Evolutionary conservation across 2,329 filamentous ascomycete species (phyloP).

Genomic region (Xylaria sp.): DNA sequence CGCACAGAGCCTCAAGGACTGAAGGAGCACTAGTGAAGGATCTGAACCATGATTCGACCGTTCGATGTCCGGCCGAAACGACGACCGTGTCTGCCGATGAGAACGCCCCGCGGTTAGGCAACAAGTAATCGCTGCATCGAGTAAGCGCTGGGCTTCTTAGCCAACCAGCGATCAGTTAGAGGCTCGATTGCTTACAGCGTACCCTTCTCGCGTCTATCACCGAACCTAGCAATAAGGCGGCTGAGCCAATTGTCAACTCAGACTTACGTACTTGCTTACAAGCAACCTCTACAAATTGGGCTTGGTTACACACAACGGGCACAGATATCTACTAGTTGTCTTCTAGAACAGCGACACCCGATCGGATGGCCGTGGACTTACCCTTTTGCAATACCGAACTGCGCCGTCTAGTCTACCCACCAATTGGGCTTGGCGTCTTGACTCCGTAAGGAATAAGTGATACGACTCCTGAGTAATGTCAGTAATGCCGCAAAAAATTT

Average conservation of each 20-base stretch:
- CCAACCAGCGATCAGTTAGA: not conserved
- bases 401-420: not conserved
- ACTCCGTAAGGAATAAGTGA: not conserved
- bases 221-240: slow-evolving; percentile 4
- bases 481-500: not conserved
- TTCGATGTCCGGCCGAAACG: not conserved
- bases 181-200: not conserved
- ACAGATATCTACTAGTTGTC: not conserved
- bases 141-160: slow-evolving; percentile 3
- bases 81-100: slow-evolving; percentile 9
- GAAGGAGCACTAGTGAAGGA: not conserved
- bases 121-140: slow-evolving; percentile 4
- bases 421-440: no score
- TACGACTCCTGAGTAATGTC: not conserved
- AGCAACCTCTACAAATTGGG: not conserved
- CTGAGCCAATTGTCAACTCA: slow-evolving; percentile 15
- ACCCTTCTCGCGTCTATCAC: not conserved
- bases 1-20: slow-evolving; percentile 4
- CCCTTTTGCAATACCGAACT: not conserved
- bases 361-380: not conserved
- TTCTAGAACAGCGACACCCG: not conserved
- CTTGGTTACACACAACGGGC: slow-evolving; percentile 11
- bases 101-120: slow-evolving; percentile 23
- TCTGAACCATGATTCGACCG: slow-evolving; percentile 3
- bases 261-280: not conserved